Evolutionary conservation across 805 yeast species (phyloP).

Genomic region (Candida tibetensis): DNA sequence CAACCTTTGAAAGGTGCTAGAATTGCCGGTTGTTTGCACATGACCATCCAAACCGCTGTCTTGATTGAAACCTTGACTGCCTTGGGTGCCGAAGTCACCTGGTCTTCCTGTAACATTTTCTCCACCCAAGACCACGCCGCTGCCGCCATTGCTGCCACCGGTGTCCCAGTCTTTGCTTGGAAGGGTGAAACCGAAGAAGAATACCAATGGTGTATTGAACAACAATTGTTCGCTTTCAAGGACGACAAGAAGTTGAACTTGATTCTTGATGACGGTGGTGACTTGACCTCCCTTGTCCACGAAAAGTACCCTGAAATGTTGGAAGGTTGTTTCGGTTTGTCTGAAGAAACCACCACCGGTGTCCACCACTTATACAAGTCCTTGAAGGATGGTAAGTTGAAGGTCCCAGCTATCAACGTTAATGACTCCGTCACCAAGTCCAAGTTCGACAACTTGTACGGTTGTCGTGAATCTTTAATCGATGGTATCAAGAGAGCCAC

Average conservation of each 20-base stretch:
- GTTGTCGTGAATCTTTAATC: conserved; percentile 97
- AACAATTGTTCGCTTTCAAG: conserved; percentile 97
- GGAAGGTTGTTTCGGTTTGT: conserved; percentile 89
- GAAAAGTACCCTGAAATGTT: conserved; percentile 97
- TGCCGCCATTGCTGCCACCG: conserved; percentile 99
- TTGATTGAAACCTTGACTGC: conserved; percentile 96
- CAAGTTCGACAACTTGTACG: conserved; percentile 98
- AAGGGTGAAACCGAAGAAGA: conserved; percentile 99
- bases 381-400: conserved; percentile 82
- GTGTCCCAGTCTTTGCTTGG: conserved; percentile 99
- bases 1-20: conserved; percentile 99
- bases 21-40: conserved; percentile 98
- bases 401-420: conserved; percentile 99
- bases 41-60: conserved; percentile 99
- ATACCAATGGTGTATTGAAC: conserved; percentile 98
- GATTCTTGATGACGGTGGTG: conserved; percentile 99
- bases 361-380: conserved; percentile 98
- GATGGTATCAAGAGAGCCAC: conserved; percentile 99
- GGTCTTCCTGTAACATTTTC: conserved; percentile 99
- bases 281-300: conserved; percentile 93
- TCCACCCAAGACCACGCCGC: conserved; percentile 99
- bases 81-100: conserved; percentile 98
- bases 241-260: conserved; percentile 92
- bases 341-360: conserved; percentile 99
- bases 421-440: conserved; percentile 99